Conservation (phyloP, 2,329 filamentous ascomycete genomes). For the Lomentospora prolificans region DNA sequence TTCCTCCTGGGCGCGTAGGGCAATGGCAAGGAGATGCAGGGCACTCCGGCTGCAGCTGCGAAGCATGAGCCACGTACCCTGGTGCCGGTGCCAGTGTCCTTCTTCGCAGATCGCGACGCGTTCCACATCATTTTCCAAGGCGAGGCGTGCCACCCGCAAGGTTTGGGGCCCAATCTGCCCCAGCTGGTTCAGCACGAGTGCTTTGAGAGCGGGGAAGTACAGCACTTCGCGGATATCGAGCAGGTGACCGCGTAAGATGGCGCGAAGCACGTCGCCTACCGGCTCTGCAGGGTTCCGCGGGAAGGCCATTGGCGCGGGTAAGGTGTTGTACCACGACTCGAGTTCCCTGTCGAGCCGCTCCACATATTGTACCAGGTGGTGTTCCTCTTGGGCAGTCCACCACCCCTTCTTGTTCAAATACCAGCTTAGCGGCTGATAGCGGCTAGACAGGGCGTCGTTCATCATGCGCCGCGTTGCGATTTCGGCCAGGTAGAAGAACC, state of each 20-base stretch:
- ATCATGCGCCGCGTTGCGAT: conserved; percentile 11
- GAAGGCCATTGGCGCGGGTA: neutral
- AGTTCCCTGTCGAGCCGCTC: neutral
- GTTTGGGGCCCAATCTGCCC: neutral
- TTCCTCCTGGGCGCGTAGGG: neutral
- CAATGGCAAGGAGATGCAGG: conserved; percentile 12
- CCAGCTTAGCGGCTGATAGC: conserved; percentile 12
- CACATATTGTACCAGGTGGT: neutral
- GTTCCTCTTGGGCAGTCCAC: conserved; percentile 8
- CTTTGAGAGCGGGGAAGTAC: neutral
- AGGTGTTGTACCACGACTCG: neutral
- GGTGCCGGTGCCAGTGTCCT: conserved; percentile 15
- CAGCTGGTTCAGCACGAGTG: neutral
- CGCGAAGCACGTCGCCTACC: neutral
- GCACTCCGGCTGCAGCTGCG: conserved; percentile 15
- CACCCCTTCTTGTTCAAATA: conserved; percentile 11
- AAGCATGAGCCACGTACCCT: conserved; percentile 16
- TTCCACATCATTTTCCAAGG: conserved; percentile 11
- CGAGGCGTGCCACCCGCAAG: conserved; percentile 4
- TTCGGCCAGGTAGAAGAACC: conserved; percentile 17
- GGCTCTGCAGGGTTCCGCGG: neutral
- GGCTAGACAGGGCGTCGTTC: conserved; percentile 8
- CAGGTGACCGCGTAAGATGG: neutral
- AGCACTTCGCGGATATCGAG: neutral
- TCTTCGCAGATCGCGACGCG: conserved; percentile 11